These are phyloP conservation scores for Pseudopyricularia javanii DNA, from an alignment of 2,329 filamentous ascomycete species.

Conservation along the genomic window DNA sequence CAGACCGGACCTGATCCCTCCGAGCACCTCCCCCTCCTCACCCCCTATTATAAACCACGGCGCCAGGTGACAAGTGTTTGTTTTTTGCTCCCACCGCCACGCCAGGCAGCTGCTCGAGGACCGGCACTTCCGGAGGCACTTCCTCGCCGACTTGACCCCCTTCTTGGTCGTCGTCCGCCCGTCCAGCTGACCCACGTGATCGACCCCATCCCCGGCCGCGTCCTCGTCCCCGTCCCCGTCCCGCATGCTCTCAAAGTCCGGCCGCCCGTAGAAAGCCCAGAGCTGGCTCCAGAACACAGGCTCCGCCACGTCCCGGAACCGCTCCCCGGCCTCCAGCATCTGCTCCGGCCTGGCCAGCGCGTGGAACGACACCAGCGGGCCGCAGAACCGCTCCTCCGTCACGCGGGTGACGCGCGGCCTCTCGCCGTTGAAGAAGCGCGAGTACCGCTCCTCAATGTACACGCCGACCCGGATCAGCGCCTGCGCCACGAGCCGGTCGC, in stretches of 20 bases:
- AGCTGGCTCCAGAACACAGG: slow-evolving; percentile 38
- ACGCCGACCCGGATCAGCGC: slow-evolving; percentile 39
- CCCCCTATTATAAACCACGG: slow-evolving; percentile 38
- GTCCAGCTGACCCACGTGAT: slow-evolving; percentile 36
- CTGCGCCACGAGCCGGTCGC: slow-evolving; percentile 40
- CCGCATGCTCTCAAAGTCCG: slow-evolving; percentile 23
- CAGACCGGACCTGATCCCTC: slow-evolving; percentile 23
- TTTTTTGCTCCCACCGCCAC: slow-evolving; percentile 33
- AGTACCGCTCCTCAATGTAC: slow-evolving; percentile 42
- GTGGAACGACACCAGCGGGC: slow-evolving; percentile 43
- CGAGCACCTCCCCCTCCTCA: slow-evolving; percentile 7
- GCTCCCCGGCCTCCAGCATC: slow-evolving; percentile 31
- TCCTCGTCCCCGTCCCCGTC: too few species aligned
- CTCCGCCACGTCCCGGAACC: slow-evolving; percentile 22
- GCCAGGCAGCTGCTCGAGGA: slow-evolving; percentile 27
- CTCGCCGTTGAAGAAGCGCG: slow-evolving; percentile 44
- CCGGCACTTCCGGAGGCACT: slow-evolving; percentile 18
- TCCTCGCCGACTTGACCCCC: slow-evolving; percentile 23
- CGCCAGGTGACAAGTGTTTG: slow-evolving; percentile 27
- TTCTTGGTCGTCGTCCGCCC: slow-evolving; percentile 24
- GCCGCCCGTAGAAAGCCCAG: slow-evolving; percentile 33
- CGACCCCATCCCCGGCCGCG: slow-evolving; percentile 24
- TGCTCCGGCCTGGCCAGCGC: slow-evolving; percentile 28
- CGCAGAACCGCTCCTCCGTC: slow-evolving; percentile 35
- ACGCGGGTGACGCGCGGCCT: slow-evolving; percentile 34